These are phyloP conservation scores for Stephania japonica DNA, from an alignment of 164 flowering plant species.

Conservation along the genomic window DNA sequence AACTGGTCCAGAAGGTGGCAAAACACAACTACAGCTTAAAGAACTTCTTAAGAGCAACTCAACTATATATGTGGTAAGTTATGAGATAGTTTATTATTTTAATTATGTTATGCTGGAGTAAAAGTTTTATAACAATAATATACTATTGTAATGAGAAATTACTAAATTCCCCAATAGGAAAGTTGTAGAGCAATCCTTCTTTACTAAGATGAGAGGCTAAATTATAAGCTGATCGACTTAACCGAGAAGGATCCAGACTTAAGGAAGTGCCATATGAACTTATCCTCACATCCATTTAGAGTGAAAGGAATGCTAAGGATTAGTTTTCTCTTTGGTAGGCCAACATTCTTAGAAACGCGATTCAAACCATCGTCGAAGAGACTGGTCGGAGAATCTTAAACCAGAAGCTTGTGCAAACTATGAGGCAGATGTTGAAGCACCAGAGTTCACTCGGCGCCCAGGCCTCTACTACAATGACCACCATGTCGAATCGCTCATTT, in stretches of 20 bases:
- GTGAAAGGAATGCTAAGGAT: too few species aligned
- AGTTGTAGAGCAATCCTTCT: too few species aligned
- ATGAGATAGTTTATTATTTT: neutral
- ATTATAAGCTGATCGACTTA: too few species aligned
- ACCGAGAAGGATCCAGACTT: too few species aligned
- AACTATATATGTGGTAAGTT: conserved; percentile 69
- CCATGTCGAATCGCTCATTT: conserved; percentile 58
- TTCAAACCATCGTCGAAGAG: conserved; percentile 64
- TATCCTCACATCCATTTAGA: too few species aligned
- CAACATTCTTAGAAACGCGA: conserved; percentile 89
- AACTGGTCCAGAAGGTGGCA: conserved; percentile 89
- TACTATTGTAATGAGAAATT: too few species aligned
- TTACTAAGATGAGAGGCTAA: too few species aligned
- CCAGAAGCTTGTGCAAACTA: conserved; percentile 57
- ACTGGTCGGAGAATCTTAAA: conserved; percentile 47
- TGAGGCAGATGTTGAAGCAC: conserved; percentile 56
- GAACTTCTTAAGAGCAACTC: conserved; percentile 86
- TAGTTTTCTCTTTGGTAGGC: too few species aligned
- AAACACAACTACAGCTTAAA: conserved; percentile 84
- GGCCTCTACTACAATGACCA: conserved; percentile 81
- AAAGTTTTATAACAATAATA: neutral
- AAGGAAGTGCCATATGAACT: too few species aligned
- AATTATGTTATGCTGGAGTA: neutral
- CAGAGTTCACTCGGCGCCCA: conserved; percentile 90
- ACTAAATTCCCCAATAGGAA: too few species aligned